Evolutionary conservation across 306 rosid genomes (phyloP).

Genomic region (Cicer cuneatum): DNA sequence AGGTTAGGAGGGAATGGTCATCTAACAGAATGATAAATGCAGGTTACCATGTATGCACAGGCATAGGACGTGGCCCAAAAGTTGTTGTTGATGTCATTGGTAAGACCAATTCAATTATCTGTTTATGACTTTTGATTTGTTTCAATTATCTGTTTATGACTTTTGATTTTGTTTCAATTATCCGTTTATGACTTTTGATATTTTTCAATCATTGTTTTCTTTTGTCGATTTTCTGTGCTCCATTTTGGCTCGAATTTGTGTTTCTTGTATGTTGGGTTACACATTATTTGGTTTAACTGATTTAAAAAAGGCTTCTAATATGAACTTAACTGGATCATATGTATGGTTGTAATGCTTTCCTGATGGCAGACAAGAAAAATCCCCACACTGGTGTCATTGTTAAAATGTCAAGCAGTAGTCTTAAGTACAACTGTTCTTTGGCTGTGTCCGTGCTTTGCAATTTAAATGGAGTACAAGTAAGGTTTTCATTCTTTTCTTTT

Average conservation of each 20-base stretch:
- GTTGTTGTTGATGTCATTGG: slow-evolving; percentile 67
- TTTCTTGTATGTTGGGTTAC: slow-evolving; percentile 5
- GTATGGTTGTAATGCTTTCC: slow-evolving; percentile 41
- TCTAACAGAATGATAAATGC: slow-evolving; percentile 55
- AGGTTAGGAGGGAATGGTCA: slow-evolving; percentile 36
- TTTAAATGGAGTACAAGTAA: slow-evolving; percentile 70
- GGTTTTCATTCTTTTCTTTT: slow-evolving; percentile 18
- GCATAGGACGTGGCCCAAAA: slow-evolving; percentile 67
- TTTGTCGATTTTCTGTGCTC: slow-evolving; percentile 32
- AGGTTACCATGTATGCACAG: slow-evolving; percentile 83
- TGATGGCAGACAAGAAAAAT: slow-evolving; percentile 71
- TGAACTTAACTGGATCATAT: slow-evolving; percentile 26
- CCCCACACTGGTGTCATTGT: slow-evolving; percentile 77
- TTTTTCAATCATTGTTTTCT: slow-evolving; percentile 28
- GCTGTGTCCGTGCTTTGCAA: slow-evolving; percentile 83
- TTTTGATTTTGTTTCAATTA: slow-evolving; percentile 30
- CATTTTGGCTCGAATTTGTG: slow-evolving; percentile 24
- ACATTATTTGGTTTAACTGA: slow-evolving; percentile 36
- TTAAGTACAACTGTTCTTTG: slow-evolving; percentile 74
- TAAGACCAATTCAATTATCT: slow-evolving; percentile 44
- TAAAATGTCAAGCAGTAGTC: slow-evolving; percentile 69
- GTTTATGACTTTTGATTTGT: slow-evolving; percentile 31
- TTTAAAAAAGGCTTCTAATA: slow-evolving; percentile 31
- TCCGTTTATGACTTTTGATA: slow-evolving; percentile 29
- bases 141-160: slow-evolving; percentile 27